Evolutionary conservation across 1,284 basidiomycete species (phyloP).

Genomic region (Cutaneotrichosporon sp.): DNA sequence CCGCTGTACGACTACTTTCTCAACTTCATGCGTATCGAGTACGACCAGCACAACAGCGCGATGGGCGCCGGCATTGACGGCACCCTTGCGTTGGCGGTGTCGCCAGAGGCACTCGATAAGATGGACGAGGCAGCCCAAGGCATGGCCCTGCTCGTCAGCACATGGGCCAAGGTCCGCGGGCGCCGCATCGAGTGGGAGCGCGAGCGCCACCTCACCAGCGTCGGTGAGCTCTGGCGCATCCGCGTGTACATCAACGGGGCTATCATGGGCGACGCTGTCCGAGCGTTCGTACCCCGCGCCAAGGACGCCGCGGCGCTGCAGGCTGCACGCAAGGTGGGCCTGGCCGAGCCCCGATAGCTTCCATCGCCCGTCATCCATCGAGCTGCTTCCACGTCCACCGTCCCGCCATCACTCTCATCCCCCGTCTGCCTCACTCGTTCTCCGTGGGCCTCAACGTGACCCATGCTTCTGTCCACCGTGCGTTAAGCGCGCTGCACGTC

Average conservation of each 20-base stretch:
- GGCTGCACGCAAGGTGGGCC: slow-evolving; percentile 40
- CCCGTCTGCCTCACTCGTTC: too few species aligned
- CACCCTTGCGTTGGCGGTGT: slow-evolving; percentile 25
- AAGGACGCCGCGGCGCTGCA: slow-evolving; percentile 43
- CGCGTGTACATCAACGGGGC: slow-evolving; percentile 39
- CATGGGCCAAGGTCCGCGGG: slow-evolving; percentile 26
- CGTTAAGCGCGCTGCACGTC: too few species aligned
- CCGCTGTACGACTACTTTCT: slow-evolving; percentile 49
- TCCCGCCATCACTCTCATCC: too few species aligned
- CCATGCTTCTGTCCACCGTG: too few species aligned
- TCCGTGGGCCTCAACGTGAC: too few species aligned
- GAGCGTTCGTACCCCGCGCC: slow-evolving; percentile 34
- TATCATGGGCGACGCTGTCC: slow-evolving; percentile 40
- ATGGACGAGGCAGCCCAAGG: slow-evolving; percentile 34
- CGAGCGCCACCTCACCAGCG: slow-evolving; percentile 34
- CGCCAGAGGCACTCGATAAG: slow-evolving; percentile 28
- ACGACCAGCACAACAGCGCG: slow-evolving; percentile 35
- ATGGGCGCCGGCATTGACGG: slow-evolving; percentile 31
- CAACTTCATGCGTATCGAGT: slow-evolving; percentile 40
- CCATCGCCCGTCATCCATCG: too few species aligned
- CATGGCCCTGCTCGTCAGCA: slow-evolving; percentile 34
- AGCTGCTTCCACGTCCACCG: too few species aligned
- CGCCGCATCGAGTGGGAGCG: slow-evolving; percentile 33
- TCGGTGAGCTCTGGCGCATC: slow-evolving; percentile 38
- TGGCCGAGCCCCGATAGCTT: slow-evolving; percentile 13